A percentile compares a stretch with the other conserved stretches of the same genome.
Conservation (phyloP, 1,139 yeast genomes). For the Pichia sp. region DNA sequence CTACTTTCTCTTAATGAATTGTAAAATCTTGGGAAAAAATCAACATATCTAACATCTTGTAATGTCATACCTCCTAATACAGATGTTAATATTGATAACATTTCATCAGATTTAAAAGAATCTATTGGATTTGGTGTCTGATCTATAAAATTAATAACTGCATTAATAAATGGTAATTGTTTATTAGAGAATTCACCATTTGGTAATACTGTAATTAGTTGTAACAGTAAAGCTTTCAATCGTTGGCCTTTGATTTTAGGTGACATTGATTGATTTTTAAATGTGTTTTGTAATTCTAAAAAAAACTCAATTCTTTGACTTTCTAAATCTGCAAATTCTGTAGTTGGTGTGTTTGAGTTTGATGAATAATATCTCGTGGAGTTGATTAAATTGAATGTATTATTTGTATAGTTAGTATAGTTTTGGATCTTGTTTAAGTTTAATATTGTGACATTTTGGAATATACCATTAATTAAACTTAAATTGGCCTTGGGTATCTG, state of each 20-base stretch:
- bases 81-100: slow-evolving; percentile 20
- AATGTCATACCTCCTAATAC: slow-evolving; percentile 25
- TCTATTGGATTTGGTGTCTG: slow-evolving; percentile 22
- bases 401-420: background rate
- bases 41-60: slow-evolving; percentile 24
- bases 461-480: background rate
- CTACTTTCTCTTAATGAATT: slow-evolving; percentile 24
- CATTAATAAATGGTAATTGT: slow-evolving; percentile 25
- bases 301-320: slow-evolving; percentile 17
- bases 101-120: slow-evolving; percentile 21
- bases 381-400: background rate
- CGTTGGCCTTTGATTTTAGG: slow-evolving; percentile 24
- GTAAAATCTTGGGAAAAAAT: slow-evolving; percentile 30
- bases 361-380: slow-evolving; percentile 1
- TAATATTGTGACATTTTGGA: background rate
- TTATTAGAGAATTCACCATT: slow-evolving; percentile 19
- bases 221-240: slow-evolving; percentile 18
- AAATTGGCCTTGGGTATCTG: background rate
- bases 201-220: slow-evolving; percentile 18
- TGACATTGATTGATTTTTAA: slow-evolving; percentile 20
- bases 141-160: slow-evolving; percentile 26
- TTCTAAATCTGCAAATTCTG: slow-evolving; percentile 18
- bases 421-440: background rate
- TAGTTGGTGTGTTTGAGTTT: slow-evolving; percentile 3
- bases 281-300: slow-evolving; percentile 22